Percentiles rank a stretch among this genome's conserved stretches.
Conservation (phyloP, 2,329 filamentous ascomycete genomes). For the Fusarium sp. region DNA sequence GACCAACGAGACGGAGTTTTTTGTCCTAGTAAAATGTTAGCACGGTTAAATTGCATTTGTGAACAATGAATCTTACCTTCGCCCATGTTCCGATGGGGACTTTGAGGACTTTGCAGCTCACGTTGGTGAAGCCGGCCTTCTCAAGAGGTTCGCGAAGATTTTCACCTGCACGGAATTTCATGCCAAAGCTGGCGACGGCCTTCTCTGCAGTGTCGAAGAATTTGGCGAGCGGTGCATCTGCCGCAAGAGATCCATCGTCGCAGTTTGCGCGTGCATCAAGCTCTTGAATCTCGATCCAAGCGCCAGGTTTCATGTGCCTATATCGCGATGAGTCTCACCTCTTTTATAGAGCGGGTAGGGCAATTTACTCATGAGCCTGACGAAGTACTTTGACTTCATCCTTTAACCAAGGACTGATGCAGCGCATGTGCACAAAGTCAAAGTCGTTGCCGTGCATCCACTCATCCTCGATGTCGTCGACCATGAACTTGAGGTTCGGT, state of each 20-base stretch:
- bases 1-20: conserved; percentile 35
- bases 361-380: conserved; percentile 35
- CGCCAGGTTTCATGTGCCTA: conserved; percentile 40
- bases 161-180: conserved; percentile 50
- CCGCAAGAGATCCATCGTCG: conserved; percentile 55
- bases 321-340: neutral
- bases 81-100: conserved; percentile 44
- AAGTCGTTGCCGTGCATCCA: conserved; percentile 56
- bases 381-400: conserved; percentile 33
- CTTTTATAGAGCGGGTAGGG: fast-evolving
- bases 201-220: conserved; percentile 43
- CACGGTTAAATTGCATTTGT: fast-evolving
- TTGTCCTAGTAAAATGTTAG: conserved; percentile 32
- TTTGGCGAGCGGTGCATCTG: conserved; percentile 50
- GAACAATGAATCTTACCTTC: neutral
- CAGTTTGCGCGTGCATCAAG: conserved; percentile 54
- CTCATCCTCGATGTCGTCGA: conserved; percentile 59
- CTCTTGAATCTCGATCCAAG: conserved; percentile 52
- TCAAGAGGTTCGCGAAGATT: conserved; percentile 24
- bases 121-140: conserved; percentile 38
- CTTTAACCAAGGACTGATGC: conserved; percentile 43
- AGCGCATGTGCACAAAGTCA: conserved; percentile 46
- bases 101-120: conserved; percentile 39
- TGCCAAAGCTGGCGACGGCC: conserved; percentile 50
- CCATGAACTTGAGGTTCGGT: conserved; percentile 56